Evolutionary conservation across 768 basidiomycete species (phyloP).

Genomic region (Dendrothele bispora): DNA sequence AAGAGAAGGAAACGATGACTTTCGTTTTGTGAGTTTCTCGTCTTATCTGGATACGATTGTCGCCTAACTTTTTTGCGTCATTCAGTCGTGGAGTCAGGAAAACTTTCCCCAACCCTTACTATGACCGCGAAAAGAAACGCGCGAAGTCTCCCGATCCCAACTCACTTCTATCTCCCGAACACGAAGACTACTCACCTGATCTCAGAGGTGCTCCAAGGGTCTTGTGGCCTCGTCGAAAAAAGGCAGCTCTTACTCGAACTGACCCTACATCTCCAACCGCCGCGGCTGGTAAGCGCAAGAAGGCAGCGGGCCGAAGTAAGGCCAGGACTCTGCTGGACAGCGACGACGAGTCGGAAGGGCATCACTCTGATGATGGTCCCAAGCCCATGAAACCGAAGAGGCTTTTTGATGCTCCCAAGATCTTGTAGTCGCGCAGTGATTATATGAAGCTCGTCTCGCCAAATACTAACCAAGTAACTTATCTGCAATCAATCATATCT

Average conservation of each 20-base stretch:
- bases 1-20: constrained; percentile 44
- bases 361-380: too few relatives aligned
- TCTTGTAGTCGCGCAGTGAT: too few relatives aligned
- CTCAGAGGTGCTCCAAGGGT: constrained; percentile 2
- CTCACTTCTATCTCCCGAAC: constrained; percentile 40
- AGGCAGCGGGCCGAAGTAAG: neutral
- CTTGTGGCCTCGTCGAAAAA: constrained; percentile 4
- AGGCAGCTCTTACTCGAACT: neutral
- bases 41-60: neutral
- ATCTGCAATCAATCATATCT: too few relatives aligned
- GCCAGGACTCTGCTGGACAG: neutral
- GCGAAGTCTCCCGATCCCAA: constrained; percentile 21
- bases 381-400: too few relatives aligned
- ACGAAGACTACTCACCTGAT: constrained; percentile 46
- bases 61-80: constrained; percentile 6
- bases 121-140: constrained; percentile 17
- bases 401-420: too few relatives aligned
- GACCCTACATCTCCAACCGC: neutral
- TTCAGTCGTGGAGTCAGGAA: constrained; percentile 51
- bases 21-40: constrained; percentile 47
- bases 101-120: constrained; percentile 45
- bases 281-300: neutral
- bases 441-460: too few relatives aligned
- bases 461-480: too few relatives aligned
- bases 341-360: constrained; percentile 7